phyloP scores from a whole-genome alignment of 306 rosid species.

The Medicago ruthenica region DNA sequence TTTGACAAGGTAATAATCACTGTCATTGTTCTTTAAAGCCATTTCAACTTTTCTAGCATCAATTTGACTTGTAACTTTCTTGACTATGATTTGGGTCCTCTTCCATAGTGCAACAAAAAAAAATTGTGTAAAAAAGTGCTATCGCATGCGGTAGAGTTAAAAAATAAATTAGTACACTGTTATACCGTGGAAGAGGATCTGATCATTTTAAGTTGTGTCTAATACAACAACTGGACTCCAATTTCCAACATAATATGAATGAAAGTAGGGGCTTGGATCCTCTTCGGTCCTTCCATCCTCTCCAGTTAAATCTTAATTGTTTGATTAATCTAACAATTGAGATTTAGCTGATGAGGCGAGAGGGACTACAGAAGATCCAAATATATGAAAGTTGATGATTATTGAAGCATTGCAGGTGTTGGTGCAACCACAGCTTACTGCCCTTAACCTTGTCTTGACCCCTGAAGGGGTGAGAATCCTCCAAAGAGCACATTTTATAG shows the following conservation, averaged over 20 bases:
- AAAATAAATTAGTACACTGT: too few species aligned
- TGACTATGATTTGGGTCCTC: not conserved
- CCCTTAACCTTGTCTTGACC: too few species aligned
- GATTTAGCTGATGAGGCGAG: not conserved
- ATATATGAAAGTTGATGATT: not conserved
- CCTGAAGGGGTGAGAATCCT: too few species aligned
- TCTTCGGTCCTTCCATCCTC: not conserved
- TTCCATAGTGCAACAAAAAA: too few species aligned
- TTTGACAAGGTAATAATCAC: not conserved
- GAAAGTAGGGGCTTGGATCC: not conserved
- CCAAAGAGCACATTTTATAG: not conserved
- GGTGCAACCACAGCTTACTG: not conserved
- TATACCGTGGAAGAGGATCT: too few species aligned
- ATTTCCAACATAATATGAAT: not conserved
- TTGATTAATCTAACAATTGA: not conserved
- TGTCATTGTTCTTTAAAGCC: not conserved
- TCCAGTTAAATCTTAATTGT: not conserved
- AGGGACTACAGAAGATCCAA: not conserved
- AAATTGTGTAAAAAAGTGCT: too few species aligned
- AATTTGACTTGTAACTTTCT: not conserved
- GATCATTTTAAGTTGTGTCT: not conserved
- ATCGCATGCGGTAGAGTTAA: too few species aligned
- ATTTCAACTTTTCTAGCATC: not conserved
- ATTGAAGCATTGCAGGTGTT: not conserved
- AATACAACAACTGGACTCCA: not conserved